Evolutionary conservation across 2,329 filamentous ascomycete species (phyloP), one percentile per base, ranked within the genome.

Genomic region (Saccharata proteae): DNA sequence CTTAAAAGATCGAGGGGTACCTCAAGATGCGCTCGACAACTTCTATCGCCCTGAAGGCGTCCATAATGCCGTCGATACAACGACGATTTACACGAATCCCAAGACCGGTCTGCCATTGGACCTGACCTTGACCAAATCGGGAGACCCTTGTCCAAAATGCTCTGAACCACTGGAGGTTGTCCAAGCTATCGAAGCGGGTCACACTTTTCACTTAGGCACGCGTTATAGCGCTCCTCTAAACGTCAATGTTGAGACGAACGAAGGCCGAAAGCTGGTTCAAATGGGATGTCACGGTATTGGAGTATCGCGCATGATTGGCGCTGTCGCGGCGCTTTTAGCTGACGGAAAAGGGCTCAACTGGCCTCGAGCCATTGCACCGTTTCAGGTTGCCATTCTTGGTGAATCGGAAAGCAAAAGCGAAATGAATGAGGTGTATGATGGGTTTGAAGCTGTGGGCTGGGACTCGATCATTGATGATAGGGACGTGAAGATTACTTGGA

Each of bases 221-320:
- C 74, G 86, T 17, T 98, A 98, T 59, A 86, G 80, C 15, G 64
- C 71, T 13, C 78, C 84, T 0, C 65, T 98, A 1, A 61, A 68
- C 6, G 80, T 82, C 1, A 64, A 57, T 1, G 69, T 90, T 3
- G 59, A 62, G 10, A 42, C 44, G 63, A 16, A 67, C 59, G 16
- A 46, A n/a, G n/a, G 10, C 33, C 22, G 9, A 26, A 9, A 29
- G 15, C 65, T 75, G 0, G 68, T 93, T 47, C 74, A 93, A 41
- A 98, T 98, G 90, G 90, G 90, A 34, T 98, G 90, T 52, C 84
- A 94, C 49, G 90, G 90, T 1, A 92, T 98, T 38, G 90, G 90
- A 2, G 74, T 98, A 12, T 93, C 85, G 4, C 78, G 90, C 26
- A 76, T 98, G 44, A 77, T 98, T 38, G 85, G 79, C 6, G 84